These are phyloP conservation scores for Pneumocystis jirovecii DNA, from an alignment of 1,139 yeast genomes.

Conservation along the genomic window DNA sequence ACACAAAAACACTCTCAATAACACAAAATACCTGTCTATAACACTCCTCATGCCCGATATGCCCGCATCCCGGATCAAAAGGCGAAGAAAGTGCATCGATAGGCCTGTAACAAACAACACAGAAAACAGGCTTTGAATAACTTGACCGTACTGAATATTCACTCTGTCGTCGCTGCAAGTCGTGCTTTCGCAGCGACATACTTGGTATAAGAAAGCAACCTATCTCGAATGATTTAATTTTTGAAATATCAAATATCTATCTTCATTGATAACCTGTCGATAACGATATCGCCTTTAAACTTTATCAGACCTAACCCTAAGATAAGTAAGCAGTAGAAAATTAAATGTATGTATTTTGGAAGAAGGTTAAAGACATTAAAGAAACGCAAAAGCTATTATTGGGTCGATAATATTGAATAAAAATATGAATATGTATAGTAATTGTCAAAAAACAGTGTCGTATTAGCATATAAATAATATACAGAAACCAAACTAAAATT, in stretches of 20 bases:
- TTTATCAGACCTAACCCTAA: background rate
- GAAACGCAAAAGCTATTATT: too few species aligned
- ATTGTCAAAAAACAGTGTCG: too few species aligned
- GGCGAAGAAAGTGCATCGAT: background rate
- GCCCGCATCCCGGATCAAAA: background rate
- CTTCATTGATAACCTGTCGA: background rate
- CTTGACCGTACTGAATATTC: background rate
- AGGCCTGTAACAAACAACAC: background rate
- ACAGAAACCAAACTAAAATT: too few species aligned
- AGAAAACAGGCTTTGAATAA: background rate
- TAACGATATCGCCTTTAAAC: background rate
- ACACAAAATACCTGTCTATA: background rate
- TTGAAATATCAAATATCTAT: background rate
- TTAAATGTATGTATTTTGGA: too few species aligned
- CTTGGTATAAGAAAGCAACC: background rate
- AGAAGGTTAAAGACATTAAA: too few species aligned
- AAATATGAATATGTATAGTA: too few species aligned
- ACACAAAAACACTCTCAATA: background rate
- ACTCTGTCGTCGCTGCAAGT: background rate
- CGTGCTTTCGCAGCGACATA: slow-evolving; percentile 1
- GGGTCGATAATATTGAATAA: too few species aligned
- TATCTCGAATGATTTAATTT: background rate
- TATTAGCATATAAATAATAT: too few species aligned
- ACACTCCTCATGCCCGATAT: background rate
- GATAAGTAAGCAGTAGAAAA: too few species aligned